Base-by-base conservation (phyloP, 2,329 filamentous ascomycete species). In the Talaromyces sp. region DNA sequence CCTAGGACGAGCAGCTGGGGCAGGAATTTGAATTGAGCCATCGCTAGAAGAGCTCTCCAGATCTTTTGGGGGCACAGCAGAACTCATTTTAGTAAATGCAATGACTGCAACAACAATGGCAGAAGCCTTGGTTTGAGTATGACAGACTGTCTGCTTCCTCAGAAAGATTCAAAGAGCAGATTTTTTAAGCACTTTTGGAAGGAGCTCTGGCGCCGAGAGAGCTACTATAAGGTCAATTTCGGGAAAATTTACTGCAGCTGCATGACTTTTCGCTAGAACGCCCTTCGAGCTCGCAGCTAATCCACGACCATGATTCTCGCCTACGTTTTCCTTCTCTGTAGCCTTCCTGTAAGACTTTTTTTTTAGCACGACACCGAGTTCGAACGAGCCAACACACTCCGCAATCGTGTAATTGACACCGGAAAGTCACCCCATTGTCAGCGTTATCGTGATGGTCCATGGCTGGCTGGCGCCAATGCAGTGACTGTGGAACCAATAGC, bases 11-110 rank as follows among this genome's bases (percentile, higher is more conserved):
- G 42, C 48, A 25, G 33, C 23, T 14, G 56, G 14, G 9, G 57
- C 5, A 31, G 57, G 56, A 12, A 12, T 14, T 31, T 35, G 37
- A 46, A 55, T 35, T 55, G 59, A 28, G 11, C 39, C 35, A 16
- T 54, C 37, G n/a, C 59, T 46, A 7, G 37, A 61, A 44, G 59
- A 61, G 48, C 37, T 55, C 18, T 61, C 59, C 5, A 35, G 18
- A 18, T 61, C 59, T 21, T 55, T 55, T 8, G 23, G 21, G 3
- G 48, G 23, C 16, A 33, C 23, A 4, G 46, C 44, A 25, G 48
- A 42, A 61, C 37, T 44, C 59, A 61, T 61, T 35, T 46, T 61
- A n/a, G 23, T 33, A 16, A 55, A 25, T 35, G 16, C 8, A 5
- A 35, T 21, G 46, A 16, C 46, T 23, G 58, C 35, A 54, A 21